Base-by-base conservation (phyloP, 305 asterid genomes). In the Fraxinus velutina region DNA sequence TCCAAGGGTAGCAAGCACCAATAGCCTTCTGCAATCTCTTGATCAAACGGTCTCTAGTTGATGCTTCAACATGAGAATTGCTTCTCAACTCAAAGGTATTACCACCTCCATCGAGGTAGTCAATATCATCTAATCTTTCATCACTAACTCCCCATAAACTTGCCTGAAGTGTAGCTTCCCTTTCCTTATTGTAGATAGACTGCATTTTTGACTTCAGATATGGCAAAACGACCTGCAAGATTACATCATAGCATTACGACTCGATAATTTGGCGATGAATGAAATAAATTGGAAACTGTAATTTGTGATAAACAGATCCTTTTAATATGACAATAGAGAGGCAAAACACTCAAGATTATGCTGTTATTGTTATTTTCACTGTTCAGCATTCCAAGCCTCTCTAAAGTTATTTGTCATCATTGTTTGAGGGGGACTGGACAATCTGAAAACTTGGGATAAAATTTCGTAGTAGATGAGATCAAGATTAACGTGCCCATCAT, bases 111-210 rank as follows among this genome's bases (percentile, higher is more conserved):
- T 83, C 92, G 83, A 85, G 75, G 86, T 57, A 78, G 86, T 86
- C 93, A 78, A 81, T 64, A 78, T 84, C 87, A 80, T 79, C 90
- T 86, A 89, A 90, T 83, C 93, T 90, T 57, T 89, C 97, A 83
- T 85, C 93, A 86, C 87, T 87, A 82, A 92, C 92, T 77, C 97
- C 99, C 98, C 98, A 96, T 85, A 96, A 92, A 88, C 95, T 96
- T 82, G 96, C 97, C 89, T 92, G 97, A 84, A 96, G 96, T 44
- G 93, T 88, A 79, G 95, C 97, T 89, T 96, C 98, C 88, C 98
- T 91, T 91, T 94, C 97, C 89, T 82, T 90, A 83, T 94, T 86
- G 91, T 92, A 93, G 76, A 93, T 86, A 34, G 97, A 87, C 80
- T 90, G 95, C 91, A 94, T 76, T 82, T 92, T 96, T 78, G 98